phyloP scores from a whole-genome alignment of 768 basidiomycete species.

The Phlebiopsis flavidoalba region DNA sequence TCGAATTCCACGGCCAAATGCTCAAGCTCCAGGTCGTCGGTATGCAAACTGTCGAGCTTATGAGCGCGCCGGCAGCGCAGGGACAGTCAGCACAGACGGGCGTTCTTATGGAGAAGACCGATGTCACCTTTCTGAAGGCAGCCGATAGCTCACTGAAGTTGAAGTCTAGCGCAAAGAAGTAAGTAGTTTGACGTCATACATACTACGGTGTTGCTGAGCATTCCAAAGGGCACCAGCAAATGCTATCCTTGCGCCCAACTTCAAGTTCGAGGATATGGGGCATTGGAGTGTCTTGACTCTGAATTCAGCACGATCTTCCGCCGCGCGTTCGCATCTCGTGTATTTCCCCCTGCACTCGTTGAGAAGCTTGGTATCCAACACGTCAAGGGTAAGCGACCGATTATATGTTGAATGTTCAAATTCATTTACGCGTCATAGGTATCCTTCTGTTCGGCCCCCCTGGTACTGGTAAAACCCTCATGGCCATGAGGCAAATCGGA shows the following conservation, averaged over 20 bases:
- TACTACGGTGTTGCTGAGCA: background rate
- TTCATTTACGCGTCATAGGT: slow-evolving; percentile 38
- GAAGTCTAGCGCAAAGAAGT: slow-evolving; percentile 91
- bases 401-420: background rate
- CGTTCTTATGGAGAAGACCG: slow-evolving; percentile 87
- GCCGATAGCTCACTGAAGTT: slow-evolving; percentile 78
- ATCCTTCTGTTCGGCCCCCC: slow-evolving; percentile 95
- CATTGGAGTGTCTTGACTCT: slow-evolving; percentile 91
- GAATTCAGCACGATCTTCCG: slow-evolving; percentile 98
- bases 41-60: slow-evolving; percentile 53
- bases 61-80: slow-evolving; percentile 50
- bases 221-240: slow-evolving; percentile 74
- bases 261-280: slow-evolving; percentile 99
- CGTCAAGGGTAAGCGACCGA: slow-evolving; percentile 71
- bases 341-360: slow-evolving; percentile 96
- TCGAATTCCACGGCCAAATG: slow-evolving; percentile 86
- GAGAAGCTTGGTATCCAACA: slow-evolving; percentile 98
- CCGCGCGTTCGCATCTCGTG: slow-evolving; percentile 94
- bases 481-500: slow-evolving; percentile 95
- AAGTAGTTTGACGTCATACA: slow-evolving; percentile 20
- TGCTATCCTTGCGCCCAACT: slow-evolving; percentile 94
- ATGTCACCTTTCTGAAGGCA: slow-evolving; percentile 85
- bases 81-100: slow-evolving; percentile 43
- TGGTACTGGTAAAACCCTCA: slow-evolving; percentile 96
- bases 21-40: slow-evolving; percentile 67